Conservation (phyloP, 495 filamentous ascomycete genomes). For the Xylaria venustula region DNA sequence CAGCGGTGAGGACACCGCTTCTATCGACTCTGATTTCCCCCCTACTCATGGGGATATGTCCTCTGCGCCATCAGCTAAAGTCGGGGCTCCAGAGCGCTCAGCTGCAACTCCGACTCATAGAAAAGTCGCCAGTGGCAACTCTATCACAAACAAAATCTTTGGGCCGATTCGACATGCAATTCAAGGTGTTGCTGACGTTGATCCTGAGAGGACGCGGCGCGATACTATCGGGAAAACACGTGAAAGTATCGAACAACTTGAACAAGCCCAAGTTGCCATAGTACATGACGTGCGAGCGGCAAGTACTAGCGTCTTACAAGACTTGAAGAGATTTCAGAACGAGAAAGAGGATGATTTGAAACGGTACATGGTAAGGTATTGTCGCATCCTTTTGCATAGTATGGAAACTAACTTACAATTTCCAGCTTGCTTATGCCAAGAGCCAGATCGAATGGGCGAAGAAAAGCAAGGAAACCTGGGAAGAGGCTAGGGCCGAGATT, state of each 20-base stretch:
- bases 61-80: slow-evolving; percentile 59
- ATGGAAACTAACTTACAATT: slow-evolving; percentile 6
- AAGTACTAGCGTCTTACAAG: slow-evolving; percentile 78
- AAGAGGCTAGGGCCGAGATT: slow-evolving; percentile 89
- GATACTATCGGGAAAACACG: slow-evolving; percentile 94
- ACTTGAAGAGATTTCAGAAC: slow-evolving; percentile 86
- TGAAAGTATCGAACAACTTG: slow-evolving; percentile 71
- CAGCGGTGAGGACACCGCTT: slow-evolving; percentile 67
- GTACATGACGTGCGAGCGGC: slow-evolving; percentile 90
- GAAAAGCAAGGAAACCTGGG: slow-evolving; percentile 94
- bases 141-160: slow-evolving; percentile 90
- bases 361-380: slow-evolving; percentile 81
- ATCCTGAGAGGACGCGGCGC: slow-evolving; percentile 86
- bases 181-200: slow-evolving; percentile 92
- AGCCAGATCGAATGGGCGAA: slow-evolving; percentile 98
- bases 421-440: slow-evolving; percentile 84
- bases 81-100: slow-evolving; percentile 50
- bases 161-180: slow-evolving; percentile 91
- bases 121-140: slow-evolving; percentile 74
- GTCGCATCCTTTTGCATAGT: not conserved
- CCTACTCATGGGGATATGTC: slow-evolving; percentile 75
- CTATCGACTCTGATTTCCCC: slow-evolving; percentile 92
- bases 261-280: slow-evolving; percentile 82
- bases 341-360: slow-evolving; percentile 94
- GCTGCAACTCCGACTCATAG: slow-evolving; percentile 52